Percentiles rank a stretch among this genome's conserved stretches.
These are phyloP conservation scores for Boletus tylopilopsis DNA, from an alignment of 768 basidiomycete genomes.

Conservation along the genomic window DNA sequence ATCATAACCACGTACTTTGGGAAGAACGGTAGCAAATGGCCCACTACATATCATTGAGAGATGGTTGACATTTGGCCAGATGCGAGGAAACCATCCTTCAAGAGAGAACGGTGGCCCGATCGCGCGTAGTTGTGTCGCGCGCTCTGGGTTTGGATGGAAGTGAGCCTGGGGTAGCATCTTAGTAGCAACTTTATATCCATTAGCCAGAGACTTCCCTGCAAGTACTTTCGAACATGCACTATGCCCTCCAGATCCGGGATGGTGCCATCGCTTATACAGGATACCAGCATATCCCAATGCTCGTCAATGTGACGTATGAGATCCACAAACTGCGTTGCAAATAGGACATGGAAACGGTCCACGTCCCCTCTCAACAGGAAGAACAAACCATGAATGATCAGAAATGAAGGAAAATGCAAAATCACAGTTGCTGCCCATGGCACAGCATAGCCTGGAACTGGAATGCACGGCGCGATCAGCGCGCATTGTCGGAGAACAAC, in stretches of 20 bases:
- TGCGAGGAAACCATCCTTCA: slow-evolving; percentile 12
- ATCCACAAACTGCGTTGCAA: slow-evolving; percentile 2
- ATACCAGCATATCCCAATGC: slow-evolving; percentile 15
- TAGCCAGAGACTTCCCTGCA: slow-evolving; percentile 5
- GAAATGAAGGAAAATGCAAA: slow-evolving; percentile 11
- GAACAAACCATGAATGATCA: slow-evolving; percentile 23
- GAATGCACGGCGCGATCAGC: neutral
- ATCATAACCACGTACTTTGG: slow-evolving; percentile 3
- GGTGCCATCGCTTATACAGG: slow-evolving; percentile 10
- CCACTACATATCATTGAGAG: slow-evolving; percentile 9
- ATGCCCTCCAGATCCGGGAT: slow-evolving; percentile 15
- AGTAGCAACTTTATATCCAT: neutral
- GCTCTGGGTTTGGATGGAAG: slow-evolving; percentile 9
- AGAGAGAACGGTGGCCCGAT: slow-evolving; percentile 10
- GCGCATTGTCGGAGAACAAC: neutral
- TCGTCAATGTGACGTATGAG: slow-evolving; percentile 16
- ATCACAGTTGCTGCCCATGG: slow-evolving; percentile 18
- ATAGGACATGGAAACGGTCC: neutral
- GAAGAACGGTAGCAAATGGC: slow-evolving; percentile 7
- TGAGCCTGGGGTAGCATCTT: neutral
- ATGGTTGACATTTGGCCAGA: slow-evolving; percentile 10
- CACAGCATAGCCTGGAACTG: slow-evolving; percentile 11
- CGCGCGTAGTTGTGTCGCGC: slow-evolving; percentile 13
- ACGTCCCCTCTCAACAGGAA: slow-evolving; percentile 8
- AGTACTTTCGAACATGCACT: slow-evolving; percentile 6